Base-by-base conservation (phyloP, 129 eudicot genomes). In the Silybum marianum region DNA sequence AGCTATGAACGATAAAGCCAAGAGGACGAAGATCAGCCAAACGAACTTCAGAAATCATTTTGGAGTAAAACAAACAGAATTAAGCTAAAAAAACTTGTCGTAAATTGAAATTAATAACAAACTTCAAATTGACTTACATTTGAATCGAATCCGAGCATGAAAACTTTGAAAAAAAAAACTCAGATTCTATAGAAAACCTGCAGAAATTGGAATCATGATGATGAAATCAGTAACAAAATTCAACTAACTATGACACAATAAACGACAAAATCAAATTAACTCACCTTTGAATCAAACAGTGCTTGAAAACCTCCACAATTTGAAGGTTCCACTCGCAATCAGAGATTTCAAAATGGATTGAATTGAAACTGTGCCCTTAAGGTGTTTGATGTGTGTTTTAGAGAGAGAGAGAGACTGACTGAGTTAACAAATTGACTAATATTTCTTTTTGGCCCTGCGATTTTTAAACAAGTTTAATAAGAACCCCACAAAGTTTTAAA, bases 261-360 rank as follows among this genome's bases (percentile, higher is more conserved):
- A 54, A 68, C 46, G 46, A 75, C 3, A 30, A 54, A 46, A 30
- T 66, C 23, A 39, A 32, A 3, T 54, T 7, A 16, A 44, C 75
- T 11, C 23, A 81, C 85, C 74, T 58, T 81, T 18, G 76, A 77
- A 81, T 75, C 58, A 36, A 74, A 81, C 21, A 67, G 75, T 46
- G 75, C 74, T 65, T 39, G 68, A 62, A 80, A 72, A 62, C 36
- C 67, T 81, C 8, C 51, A 66, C 70, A 81, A 21, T 67, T 23
- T 30, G 2, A 54, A 14, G 34, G 71, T 19, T 78, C 48, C 18
- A 46, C 34, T 40, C 30, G 80, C 80, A 74, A 81, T 81, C 85
- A 44, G 75, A 26, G 23, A 6, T 30, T 44, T 73, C 58, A 48
- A 48, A 48, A 30, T 48, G 68, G 72, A 54, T 71, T 63, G 42